Evolutionary conservation across 495 filamentous ascomycete species (phyloP).

Genomic region (Penicillium parvum): DNA sequence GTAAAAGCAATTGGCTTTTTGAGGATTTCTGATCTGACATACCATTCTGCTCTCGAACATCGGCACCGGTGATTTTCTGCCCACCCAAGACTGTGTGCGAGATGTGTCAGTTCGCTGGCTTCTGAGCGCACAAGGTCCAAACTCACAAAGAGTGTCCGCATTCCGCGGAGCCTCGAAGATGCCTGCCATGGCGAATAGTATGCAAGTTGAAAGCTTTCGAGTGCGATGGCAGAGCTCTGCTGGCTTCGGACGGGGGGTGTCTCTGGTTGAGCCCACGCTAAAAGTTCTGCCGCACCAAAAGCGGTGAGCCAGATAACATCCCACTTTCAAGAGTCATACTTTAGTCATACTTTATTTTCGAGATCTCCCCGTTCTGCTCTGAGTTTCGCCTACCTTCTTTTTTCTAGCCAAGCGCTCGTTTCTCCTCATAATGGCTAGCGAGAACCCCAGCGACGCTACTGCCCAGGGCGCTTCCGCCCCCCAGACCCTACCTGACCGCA

Average conservation of each 20-base stretch:
- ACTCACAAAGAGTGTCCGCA: conserved; percentile 76
- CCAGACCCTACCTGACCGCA: conserved; percentile 40
- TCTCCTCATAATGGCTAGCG: conserved; percentile 34
- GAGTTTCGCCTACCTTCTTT: conserved; percentile 13
- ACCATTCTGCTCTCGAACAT: conserved; percentile 96
- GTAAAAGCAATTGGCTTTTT: conserved; percentile 6
- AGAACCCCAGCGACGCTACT: conserved; percentile 30
- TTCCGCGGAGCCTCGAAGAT: conserved; percentile 88
- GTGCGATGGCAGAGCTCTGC: conserved; percentile 35
- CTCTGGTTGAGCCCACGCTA: conserved; percentile 33
- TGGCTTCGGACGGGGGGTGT: conserved; percentile 23
- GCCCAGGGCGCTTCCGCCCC: conserved; percentile 25
- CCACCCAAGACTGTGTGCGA: conserved; percentile 73
- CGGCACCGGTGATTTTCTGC: conserved; percentile 88
- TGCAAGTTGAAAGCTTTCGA: conserved; percentile 18
- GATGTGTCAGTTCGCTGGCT: conserved; percentile 24
- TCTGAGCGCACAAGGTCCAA: no score
- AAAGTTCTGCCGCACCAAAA: conserved; percentile 42
- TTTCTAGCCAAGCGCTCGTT: conserved; percentile 21
- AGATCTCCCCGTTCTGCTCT: conserved; percentile 16
- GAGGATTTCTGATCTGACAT: conserved; percentile 26
- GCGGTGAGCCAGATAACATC: conserved; percentile 43
- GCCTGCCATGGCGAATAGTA: conserved; percentile 61
- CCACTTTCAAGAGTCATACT: conserved; percentile 39
- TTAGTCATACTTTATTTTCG: conserved; percentile 11